These are phyloP conservation scores for Starmerella geochares DNA, from an alignment of 805 yeast species.

Conservation along the genomic window DNA sequence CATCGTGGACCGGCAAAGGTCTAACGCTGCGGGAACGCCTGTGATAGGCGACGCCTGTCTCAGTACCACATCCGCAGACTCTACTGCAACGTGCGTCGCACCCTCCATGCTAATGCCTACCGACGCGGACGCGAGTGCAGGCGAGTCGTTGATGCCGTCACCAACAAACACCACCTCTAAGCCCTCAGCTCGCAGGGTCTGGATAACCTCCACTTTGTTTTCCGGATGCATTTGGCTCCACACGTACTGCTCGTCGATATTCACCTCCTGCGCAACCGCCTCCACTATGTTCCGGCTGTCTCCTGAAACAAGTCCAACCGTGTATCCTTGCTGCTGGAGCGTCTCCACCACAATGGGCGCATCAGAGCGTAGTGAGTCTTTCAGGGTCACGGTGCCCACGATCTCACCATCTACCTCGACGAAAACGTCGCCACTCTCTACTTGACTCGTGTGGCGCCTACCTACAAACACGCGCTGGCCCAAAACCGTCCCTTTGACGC, in stretches of 20 bases:
- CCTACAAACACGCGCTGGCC: slow-evolving; percentile 43
- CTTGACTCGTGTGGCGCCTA: slow-evolving; percentile 27
- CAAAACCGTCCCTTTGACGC: slow-evolving; percentile 11
- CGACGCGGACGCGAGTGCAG: slow-evolving; percentile 81
- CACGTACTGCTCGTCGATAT: slow-evolving; percentile 52
- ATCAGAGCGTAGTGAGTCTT: slow-evolving; percentile 59
- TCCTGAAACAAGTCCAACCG: slow-evolving; percentile 83
- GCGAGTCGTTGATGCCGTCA: slow-evolving; percentile 97
- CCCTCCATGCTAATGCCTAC: slow-evolving; percentile 85
- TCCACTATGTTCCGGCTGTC: slow-evolving; percentile 58
- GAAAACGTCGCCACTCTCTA: slow-evolving; percentile 41
- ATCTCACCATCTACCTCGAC: slow-evolving; percentile 49
- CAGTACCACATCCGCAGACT: slow-evolving; percentile 88
- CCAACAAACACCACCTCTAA: slow-evolving; percentile 75
- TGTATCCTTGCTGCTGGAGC: slow-evolving; percentile 43
- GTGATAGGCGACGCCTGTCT: slow-evolving; percentile 31
- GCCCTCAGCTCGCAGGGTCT: slow-evolving; percentile 39
- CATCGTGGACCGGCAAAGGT: slow-evolving; percentile 62
- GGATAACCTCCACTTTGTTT: slow-evolving; percentile 61
- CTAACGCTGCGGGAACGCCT: slow-evolving; percentile 44
- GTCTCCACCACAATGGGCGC: slow-evolving; percentile 50
- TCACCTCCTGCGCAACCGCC: slow-evolving; percentile 54
- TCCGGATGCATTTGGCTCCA: slow-evolving; percentile 69
- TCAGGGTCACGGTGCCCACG: slow-evolving; percentile 55
- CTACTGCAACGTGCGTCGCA: slow-evolving; percentile 93